Base-by-base conservation (phyloP, 2,329 filamentous ascomycete species). In the Paecilomyces sp. region DNA sequence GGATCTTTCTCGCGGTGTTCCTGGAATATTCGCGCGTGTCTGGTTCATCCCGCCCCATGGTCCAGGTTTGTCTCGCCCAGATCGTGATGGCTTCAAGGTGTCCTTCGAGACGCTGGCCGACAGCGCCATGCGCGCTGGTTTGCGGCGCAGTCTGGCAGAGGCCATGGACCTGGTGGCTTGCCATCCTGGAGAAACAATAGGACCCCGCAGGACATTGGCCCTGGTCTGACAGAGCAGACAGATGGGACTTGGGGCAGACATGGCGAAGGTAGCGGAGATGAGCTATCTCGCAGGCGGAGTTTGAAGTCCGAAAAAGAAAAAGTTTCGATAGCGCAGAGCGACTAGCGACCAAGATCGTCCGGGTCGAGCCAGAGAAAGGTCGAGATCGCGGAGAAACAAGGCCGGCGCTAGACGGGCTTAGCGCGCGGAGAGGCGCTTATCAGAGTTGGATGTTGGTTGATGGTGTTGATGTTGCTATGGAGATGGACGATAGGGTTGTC, bases 1-100 rank as follows among this genome's bases (percentile, higher is more conserved):
- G 4, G 73, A 74, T 57, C 68, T 67, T 24, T 71, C 52, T 30
- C 68, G 68, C 15, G 78, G 73, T 11, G 71, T 66, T 18, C 75
- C 76, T 57, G 75, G 71, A 62, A 82, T 76, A 11, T 74, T 74
- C 12, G 80, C 79, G 41, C 77, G 71, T 9, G 75, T 84, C 65
- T 79, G 72, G 63, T 87, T 87, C 83, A 86, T 85, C 8, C 77
- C 83, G 18, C 79, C 81, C 68, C 85, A 87, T 2, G 85, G 84
- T 4, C 81, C 81, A 63, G 79, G 77, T 58, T 74, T 73, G 55
- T 76, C 75, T 59, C 77, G 75, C 52, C 73, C 72, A 8, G 70
- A 63, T 2, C 77, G 76, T 61, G 71, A 74, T 50, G 71, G 71
- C 52, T 69, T 76, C 61, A 53, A 61, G 58, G 55, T 54, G 54